phyloP scores from a whole-genome alignment of 2,329 filamentous ascomycete species.

The Sporothrix variecibatus region DNA sequence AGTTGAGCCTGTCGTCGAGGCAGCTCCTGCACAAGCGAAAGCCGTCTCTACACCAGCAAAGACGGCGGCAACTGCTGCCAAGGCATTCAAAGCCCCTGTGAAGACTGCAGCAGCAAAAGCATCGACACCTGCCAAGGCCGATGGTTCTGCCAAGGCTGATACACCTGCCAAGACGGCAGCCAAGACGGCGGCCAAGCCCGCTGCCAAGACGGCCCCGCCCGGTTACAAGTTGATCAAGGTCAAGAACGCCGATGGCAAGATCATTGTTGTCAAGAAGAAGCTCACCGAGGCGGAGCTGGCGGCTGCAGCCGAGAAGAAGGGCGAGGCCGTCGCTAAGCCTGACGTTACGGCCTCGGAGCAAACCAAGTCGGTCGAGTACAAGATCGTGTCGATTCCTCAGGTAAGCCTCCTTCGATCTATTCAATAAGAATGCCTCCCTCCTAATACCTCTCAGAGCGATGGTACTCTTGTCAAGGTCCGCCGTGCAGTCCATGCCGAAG shows the following conservation, averaged over 20 bases:
- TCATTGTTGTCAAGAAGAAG: slow-evolving; percentile 24
- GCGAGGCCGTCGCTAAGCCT: neutral
- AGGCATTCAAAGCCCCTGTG: too few relatives aligned
- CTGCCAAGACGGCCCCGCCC: slow-evolving; percentile 17
- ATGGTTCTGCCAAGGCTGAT: neutral
- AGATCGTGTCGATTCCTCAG: slow-evolving; percentile 4
- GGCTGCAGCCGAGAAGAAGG: neutral
- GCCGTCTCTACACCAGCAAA: neutral
- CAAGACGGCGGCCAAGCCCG: neutral
- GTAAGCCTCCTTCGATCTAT: neutral
- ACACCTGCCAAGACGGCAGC: neutral
- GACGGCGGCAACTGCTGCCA: neutral
- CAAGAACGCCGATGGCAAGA: slow-evolving; percentile 19
- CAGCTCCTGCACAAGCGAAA: neutral
- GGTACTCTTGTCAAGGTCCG: neutral
- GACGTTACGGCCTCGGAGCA: neutral
- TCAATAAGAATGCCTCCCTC: neutral
- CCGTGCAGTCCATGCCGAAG: neutral
- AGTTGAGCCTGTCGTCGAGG: neutral
- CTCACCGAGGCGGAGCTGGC: neutral
- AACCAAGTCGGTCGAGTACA: slow-evolving; percentile 19
- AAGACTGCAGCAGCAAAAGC: too few relatives aligned
- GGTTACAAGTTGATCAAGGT: slow-evolving; percentile 27
- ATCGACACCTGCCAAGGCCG: neutral
- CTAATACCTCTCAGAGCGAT: neutral